Evolutionary conservation across 2,329 filamentous ascomycete species (phyloP).

Genomic region (Fusarium sp.): DNA sequence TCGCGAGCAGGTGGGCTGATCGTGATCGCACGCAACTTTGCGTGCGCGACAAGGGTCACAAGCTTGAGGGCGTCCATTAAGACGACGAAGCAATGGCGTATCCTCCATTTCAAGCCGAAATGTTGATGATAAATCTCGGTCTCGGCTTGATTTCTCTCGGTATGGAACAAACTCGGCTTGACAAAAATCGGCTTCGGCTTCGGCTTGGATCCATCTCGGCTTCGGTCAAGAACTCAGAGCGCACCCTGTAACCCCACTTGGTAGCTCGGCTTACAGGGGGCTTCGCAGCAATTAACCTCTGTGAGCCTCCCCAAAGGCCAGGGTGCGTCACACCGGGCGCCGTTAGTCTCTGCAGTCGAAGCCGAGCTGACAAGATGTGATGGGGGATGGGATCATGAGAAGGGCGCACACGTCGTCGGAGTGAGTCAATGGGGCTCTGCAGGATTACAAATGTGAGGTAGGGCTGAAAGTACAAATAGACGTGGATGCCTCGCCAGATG

Average conservation of each 20-base stretch:
- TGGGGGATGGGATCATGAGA: constrained; percentile 21
- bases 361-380: constrained; percentile 20
- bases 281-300: background rate
- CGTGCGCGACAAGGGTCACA: constrained; percentile 55
- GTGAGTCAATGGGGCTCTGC: constrained; percentile 35
- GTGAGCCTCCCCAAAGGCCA: constrained; percentile 8
- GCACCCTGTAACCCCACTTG: constrained; percentile 18
- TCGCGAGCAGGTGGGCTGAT: constrained; percentile 53
- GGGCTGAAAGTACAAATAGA: constrained; percentile 34
- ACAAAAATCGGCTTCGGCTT: constrained; percentile 29
- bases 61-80: constrained; percentile 46
- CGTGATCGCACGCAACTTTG: constrained; percentile 59
- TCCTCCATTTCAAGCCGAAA: constrained; percentile 30
- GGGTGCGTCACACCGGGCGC: constrained; percentile 36
- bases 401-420: constrained; percentile 15
- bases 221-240: constrained; percentile 1
- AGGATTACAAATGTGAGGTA: constrained; percentile 2
- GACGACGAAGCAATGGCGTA: constrained; percentile 39
- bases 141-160: constrained; percentile 12
- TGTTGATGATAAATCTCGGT: constrained; percentile 15
- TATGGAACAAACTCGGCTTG: background rate
- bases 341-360: background rate
- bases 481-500: background rate
- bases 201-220: constrained; percentile 2
- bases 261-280: constrained; percentile 36